A percentile compares a stretch with the other conserved stretches of the same genome.
phyloP scores from a whole-genome alignment of 352 stramenopile species.

The Phytophthora tentaculata region DNA sequence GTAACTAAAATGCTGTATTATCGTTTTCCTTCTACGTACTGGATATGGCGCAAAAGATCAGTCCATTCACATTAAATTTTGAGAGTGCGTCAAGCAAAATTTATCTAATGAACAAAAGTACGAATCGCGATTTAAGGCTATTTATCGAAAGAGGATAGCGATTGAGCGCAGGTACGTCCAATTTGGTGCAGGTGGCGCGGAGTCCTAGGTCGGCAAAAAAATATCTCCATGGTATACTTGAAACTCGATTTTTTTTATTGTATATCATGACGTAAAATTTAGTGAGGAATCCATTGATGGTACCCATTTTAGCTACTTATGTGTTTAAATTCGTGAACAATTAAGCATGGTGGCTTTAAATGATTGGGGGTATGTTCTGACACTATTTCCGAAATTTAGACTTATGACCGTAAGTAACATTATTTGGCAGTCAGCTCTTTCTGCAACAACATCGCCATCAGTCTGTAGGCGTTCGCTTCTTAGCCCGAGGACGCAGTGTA shows the following conservation, averaged over 20 bases:
- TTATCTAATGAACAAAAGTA: slow-evolving; percentile 1
- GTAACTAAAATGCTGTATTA: no score
- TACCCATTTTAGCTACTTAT: slow-evolving; percentile 7
- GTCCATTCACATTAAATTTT: no score
- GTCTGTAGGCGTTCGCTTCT: neutral
- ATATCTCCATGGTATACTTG: neutral
- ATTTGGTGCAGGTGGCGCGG: neutral
- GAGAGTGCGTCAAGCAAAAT: slow-evolving; percentile 1
- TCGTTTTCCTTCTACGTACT: no score
- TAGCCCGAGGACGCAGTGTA: neutral
- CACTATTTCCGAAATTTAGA: slow-evolving; percentile 1
- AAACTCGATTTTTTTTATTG: slow-evolving; percentile 6
- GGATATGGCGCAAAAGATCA: no score
- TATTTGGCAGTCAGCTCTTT: neutral
- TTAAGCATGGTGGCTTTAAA: neutral
- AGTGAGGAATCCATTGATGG: neutral
- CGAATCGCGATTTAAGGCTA: slow-evolving; percentile 12
- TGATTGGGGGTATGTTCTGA: slow-evolving; percentile 11
- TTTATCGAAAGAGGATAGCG: neutral
- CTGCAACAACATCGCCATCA: neutral
- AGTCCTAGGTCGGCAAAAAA: neutral
- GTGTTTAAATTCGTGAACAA: neutral
- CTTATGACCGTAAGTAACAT: neutral
- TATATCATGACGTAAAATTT: neutral
- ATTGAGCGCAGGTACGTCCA: neutral